Evolutionary conservation across 345 rosid species (phyloP), one percentile per base, ranked within the genome.

Genomic region (Brassica incana): DNA sequence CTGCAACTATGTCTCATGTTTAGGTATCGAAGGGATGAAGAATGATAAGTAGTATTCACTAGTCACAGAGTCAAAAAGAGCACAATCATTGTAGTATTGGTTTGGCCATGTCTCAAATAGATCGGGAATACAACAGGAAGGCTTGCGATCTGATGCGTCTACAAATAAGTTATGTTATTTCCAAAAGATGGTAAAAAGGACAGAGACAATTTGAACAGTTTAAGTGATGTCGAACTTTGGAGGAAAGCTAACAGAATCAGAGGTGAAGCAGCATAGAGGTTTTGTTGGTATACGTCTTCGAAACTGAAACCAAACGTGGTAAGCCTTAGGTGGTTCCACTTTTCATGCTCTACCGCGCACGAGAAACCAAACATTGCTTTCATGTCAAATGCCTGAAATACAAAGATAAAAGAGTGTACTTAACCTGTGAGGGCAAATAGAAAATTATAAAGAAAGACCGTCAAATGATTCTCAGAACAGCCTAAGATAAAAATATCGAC

Each of bases 311-410:
- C 56, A 80, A 64, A 40, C 52, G 52, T 2, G 58, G 45, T 15
- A 62, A 64, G 76, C 45, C 63, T 56, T 65, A 7, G 40, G 73
- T 38, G 59, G 69, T 59, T 81, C 68, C 70, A 80, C 58, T 76
- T 76, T 30, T 65, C 76, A 70, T 80, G 80, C 72, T 80, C 56
- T 65, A 58, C 1, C 5, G n/a, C 11, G 50, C 45, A 50, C 2
- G 60, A 75, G 72, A 64, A 62, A 76, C 43, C 45, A 65, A 48
- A 33, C 74, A 0, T 59, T 50, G 36, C 7, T 33, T 59, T 76
- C 74, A 81, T 71, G 70, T 23, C 74, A 81, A 48, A 72, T 76
- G 80, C 77, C 84, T 81, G 77, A 77, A 81, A 71, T 23, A 50
- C 12, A 1, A 40, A 27, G 77, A 65, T 71, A 20, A 59, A 75